Evolutionary conservation across 2,329 filamentous ascomycete genomes (phyloP).

Genomic region (Colletotrichum karsti): DNA sequence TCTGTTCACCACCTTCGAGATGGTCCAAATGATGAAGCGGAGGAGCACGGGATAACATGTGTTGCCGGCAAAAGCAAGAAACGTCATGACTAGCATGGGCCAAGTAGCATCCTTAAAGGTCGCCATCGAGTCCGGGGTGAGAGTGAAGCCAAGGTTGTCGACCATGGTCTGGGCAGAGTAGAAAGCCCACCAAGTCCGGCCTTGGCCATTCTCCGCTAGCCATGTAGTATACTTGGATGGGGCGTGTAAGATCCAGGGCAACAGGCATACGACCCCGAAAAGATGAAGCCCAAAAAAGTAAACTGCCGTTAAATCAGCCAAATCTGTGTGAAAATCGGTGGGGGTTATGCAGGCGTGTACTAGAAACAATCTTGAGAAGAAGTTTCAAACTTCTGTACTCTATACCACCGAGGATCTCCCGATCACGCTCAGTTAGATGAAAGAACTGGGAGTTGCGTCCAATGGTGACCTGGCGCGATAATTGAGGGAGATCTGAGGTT

Average conservation of each 20-base stretch:
- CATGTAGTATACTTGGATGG: slow-evolving; percentile 49
- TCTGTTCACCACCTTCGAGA: slow-evolving; percentile 53
- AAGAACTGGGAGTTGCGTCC: slow-evolving; percentile 56
- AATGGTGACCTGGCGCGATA: slow-evolving; percentile 52
- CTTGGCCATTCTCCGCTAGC: slow-evolving; percentile 46
- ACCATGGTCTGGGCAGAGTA: slow-evolving; percentile 61
- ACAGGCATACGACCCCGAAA: slow-evolving; percentile 55
- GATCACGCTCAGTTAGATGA: slow-evolving; percentile 48
- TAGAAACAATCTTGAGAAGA: slow-evolving; percentile 53
- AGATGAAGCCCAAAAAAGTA: slow-evolving; percentile 56
- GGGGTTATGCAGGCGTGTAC: slow-evolving; percentile 35
- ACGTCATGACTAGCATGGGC: slow-evolving; percentile 55
- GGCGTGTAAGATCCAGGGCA: slow-evolving; percentile 55
- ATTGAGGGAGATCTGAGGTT: slow-evolving; percentile 41
- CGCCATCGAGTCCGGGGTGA: slow-evolving; percentile 64
- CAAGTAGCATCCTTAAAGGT: slow-evolving; percentile 53
- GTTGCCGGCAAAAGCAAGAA: slow-evolving; percentile 60
- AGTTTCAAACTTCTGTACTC: slow-evolving; percentile 60
- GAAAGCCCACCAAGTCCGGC: slow-evolving; percentile 58
- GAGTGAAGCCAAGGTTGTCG: slow-evolving; percentile 61
- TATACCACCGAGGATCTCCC: slow-evolving; percentile 57
- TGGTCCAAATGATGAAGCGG: slow-evolving; percentile 65
- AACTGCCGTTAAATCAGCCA: slow-evolving; percentile 35
- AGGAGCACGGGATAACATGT: slow-evolving; percentile 67
- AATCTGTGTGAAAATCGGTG: neutral